These are phyloP conservation scores for Papilionanthe hybrid DNA, from an alignment of 116 monocot genomes.

Conservation along the genomic window DNA sequence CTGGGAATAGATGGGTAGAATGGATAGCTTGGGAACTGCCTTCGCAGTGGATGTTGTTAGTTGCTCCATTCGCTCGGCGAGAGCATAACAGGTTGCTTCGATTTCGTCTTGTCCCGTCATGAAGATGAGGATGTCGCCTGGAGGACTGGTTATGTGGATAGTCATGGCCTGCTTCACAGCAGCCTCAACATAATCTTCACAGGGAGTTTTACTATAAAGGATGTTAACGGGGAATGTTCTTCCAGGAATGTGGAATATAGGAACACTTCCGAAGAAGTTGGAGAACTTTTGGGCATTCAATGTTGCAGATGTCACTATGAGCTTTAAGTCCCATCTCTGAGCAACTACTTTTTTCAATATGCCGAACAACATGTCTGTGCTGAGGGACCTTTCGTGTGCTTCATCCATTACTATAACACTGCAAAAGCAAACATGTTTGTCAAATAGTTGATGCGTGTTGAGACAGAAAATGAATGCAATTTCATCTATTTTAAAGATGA, in stretches of 20 bases:
- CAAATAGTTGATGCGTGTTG: background rate
- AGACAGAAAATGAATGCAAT: too few species aligned
- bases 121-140: conserved; percentile 90
- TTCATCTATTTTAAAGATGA: too few species aligned
- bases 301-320: conserved; percentile 95
- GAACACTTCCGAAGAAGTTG: conserved; percentile 86
- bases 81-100: conserved; percentile 86
- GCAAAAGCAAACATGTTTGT: conserved; percentile 17
- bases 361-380: conserved; percentile 87
- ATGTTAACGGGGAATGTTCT: conserved; percentile 86
- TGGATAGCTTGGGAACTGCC: conserved; percentile 69
- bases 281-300: conserved; percentile 92
- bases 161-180: conserved; percentile 91
- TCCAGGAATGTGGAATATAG: conserved; percentile 82
- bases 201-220: conserved; percentile 77
- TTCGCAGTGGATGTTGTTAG: conserved; percentile 61
- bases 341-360: conserved; percentile 92
- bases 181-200: conserved; percentile 93
- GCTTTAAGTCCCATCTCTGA: conserved; percentile 81
- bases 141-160: conserved; percentile 78
- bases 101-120: conserved; percentile 97
- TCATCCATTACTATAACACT: conserved; percentile 93
- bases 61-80: conserved; percentile 77
- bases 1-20: conserved; percentile 87
- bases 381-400: conserved; percentile 90